These are phyloP conservation scores for Pochonia chlamydosporia DNA, from an alignment of 2,329 filamentous ascomycete genomes.

Conservation along the genomic window DNA sequence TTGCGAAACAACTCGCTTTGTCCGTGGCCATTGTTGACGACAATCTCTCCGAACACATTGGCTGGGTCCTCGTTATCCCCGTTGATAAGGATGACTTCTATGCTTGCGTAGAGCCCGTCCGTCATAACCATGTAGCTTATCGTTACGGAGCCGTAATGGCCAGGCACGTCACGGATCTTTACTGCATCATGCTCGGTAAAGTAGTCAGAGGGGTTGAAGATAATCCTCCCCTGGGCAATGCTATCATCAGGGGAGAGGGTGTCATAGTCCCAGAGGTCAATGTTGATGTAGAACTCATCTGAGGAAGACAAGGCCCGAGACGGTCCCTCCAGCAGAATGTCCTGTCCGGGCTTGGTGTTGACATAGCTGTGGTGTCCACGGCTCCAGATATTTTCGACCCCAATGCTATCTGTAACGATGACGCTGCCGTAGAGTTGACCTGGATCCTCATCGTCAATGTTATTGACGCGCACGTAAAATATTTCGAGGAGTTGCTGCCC, in stretches of 20 bases:
- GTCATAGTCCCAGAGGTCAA: neutral
- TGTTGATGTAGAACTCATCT: neutral
- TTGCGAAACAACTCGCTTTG: neutral
- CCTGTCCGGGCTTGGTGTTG: neutral
- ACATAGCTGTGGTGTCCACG: neutral
- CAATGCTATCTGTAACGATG: neutral
- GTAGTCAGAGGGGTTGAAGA: neutral
- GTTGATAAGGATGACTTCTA: constrained; percentile 6
- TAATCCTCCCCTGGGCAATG: neutral
- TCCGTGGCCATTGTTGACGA: neutral
- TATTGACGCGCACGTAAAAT: neutral
- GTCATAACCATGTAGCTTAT: constrained; percentile 6
- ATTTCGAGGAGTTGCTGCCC: too few relatives aligned
- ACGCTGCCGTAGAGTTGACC: neutral
- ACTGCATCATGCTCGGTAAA: neutral
- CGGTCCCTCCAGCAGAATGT: neutral
- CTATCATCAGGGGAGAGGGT: neutral
- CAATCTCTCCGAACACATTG: constrained; percentile 4
- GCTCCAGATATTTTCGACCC: neutral
- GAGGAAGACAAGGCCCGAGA: neutral
- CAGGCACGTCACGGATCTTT: neutral
- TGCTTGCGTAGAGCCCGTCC: neutral
- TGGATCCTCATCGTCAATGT: neutral
- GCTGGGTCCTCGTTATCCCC: constrained; percentile 8
- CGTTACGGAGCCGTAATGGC: constrained; percentile 5